Base-by-base conservation (phyloP, 2,329 filamentous ascomycete species). In the Microdochium trichocladiopsis region DNA sequence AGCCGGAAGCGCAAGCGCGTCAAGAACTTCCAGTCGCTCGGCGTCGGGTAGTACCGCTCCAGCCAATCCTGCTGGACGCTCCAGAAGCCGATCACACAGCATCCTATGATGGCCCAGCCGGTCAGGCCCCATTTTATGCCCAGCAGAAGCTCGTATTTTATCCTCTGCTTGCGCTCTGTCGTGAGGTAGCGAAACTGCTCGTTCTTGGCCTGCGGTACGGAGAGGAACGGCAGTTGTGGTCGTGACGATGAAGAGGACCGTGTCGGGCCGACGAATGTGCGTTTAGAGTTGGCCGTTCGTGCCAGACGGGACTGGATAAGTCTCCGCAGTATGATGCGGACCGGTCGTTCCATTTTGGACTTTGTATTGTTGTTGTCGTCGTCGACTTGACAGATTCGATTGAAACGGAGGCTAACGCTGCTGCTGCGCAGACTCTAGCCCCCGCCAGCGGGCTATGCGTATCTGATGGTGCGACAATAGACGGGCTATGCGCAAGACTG, bases 1-100 rank as follows among this genome's bases (percentile, higher is more conserved):
- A 80, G 78, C 41, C 90, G 80, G 56, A 88, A 77, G 37, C 78
- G 75, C 69, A 87, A 81, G 23, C 90, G 77, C 47, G 87, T 89
- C 57, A 82, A 70, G 67, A 84, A 87, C 0, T 74, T 74, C 90
- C 92, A 96, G 66, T 95, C 92, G 24, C 81, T 79, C 1, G 93
- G 92, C 1, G 90, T 92, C 0, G 91, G 91, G 65, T 86, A 89
- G 50, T 80, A 75, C 48, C 86, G 79, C 70, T 96, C 91, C 47
- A 89, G 74, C 55, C 78, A 73, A 68, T 95, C 90, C 62, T 92
- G 86, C 63, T 87, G 77, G 33, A 90, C 65, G 16, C 85, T 85
- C 56, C 84, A 81, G 57, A 79, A 78, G 37, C 84, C 80, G 10
- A 87, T 72, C 37, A 81, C 72, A 43, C 83, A 68, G 54, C 86